Conservation (phyloP, 2,329 filamentous ascomycete species). For the Aspergillus awamori region DNA sequence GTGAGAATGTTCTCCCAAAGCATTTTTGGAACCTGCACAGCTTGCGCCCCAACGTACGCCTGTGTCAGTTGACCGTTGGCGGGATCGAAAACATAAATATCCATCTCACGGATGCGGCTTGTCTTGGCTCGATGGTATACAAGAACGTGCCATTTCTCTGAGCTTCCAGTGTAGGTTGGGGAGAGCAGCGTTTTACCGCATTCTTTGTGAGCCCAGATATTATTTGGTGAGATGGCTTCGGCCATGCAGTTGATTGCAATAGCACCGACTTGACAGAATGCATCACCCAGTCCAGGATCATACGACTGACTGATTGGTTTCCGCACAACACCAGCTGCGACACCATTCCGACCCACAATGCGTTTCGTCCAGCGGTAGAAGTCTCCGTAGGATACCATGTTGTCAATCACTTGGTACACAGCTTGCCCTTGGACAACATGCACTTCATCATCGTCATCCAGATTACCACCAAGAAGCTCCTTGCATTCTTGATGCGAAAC, state of each 20-base stretch:
- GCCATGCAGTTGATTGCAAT: constrained; percentile 41
- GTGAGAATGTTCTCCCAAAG: too few species aligned
- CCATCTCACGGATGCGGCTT: too few species aligned
- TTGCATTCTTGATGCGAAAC: background rate
- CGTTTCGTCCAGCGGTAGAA: background rate
- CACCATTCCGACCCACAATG: constrained; percentile 22
- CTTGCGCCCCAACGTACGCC: too few species aligned
- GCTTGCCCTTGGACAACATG: background rate
- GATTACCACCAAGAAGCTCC: background rate
- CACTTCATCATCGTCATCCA: background rate
- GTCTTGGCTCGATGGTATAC: too few species aligned
- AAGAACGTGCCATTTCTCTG: too few species aligned
- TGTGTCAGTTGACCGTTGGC: too few species aligned
- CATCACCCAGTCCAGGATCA: constrained; percentile 20
- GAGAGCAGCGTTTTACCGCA: background rate
- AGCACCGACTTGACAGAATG: constrained; percentile 27
- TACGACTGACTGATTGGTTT: constrained; percentile 23
- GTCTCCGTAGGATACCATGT: background rate
- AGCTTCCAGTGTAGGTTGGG: too few species aligned
- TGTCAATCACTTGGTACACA: background rate
- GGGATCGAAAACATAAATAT: too few species aligned
- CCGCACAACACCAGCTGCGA: constrained; percentile 27
- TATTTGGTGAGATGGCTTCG: constrained; percentile 35
- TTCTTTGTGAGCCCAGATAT: constrained; percentile 23
- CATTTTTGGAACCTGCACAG: too few species aligned